Percentiles rank a stretch among this genome's conserved stretches.
These are phyloP conservation scores for Aureobasidium sp. DNA, from an alignment of 2,329 filamentous ascomycete species.

Conservation along the genomic window DNA sequence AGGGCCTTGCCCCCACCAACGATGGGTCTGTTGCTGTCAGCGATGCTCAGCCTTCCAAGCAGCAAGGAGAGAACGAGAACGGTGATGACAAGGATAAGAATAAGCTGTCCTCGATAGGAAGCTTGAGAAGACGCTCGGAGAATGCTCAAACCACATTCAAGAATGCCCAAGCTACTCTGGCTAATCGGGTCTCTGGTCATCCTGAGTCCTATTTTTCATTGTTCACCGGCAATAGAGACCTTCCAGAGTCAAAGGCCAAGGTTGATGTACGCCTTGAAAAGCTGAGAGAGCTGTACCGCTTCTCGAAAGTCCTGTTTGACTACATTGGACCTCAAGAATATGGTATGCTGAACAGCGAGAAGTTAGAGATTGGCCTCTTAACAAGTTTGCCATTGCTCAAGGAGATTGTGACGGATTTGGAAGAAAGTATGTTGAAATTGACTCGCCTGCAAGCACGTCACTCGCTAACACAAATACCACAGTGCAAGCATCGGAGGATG, in stretches of 20 bases:
- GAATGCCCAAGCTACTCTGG: conserved; percentile 15
- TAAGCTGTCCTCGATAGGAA: conserved; percentile 30
- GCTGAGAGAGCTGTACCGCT: conserved; percentile 82
- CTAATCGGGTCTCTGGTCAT: conserved; percentile 15
- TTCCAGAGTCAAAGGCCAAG: conserved; percentile 58
- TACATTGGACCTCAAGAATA: conserved; percentile 99
- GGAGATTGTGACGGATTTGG: conserved; percentile 93
- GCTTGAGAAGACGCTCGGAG: conserved; percentile 46
- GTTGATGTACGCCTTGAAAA: conserved; percentile 79
- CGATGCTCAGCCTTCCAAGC: conserved; percentile 2
- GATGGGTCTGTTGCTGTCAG: conserved; percentile 15
- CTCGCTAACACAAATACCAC: not conserved
- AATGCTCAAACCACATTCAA: conserved; percentile 21
- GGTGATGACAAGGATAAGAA: conserved; percentile 3
- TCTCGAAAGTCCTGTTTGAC: conserved; percentile 93
- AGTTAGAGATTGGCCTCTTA: conserved; percentile 94
- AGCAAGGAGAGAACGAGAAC: conserved; percentile 6
- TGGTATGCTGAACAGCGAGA: conserved; percentile 89
- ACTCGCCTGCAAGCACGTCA: not conserved
- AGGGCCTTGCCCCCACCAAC: conserved; percentile 17
- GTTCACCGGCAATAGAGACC: conserved; percentile 53
- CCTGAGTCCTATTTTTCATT: conserved; percentile 77
- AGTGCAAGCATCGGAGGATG: conserved; percentile 87
- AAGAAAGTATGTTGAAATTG: conserved; percentile 46
- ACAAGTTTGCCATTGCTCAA: conserved; percentile 89